Evolutionary conservation across 345 rosid genomes (phyloP).

Genomic region (Angophora floribunda): DNA sequence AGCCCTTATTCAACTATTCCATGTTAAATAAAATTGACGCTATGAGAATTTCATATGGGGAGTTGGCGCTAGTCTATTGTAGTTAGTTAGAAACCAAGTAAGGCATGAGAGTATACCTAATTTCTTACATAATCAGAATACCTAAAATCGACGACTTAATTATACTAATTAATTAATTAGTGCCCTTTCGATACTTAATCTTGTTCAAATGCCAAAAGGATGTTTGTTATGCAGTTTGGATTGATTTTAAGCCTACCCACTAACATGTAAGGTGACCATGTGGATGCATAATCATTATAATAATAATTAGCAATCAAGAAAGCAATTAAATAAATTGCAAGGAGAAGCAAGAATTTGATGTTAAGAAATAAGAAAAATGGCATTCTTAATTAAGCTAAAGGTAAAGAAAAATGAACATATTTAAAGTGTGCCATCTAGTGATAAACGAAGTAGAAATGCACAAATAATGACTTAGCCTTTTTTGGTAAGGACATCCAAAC

Average conservation of each 20-base stretch:
- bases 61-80: accelerated
- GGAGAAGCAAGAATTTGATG: too few relatives aligned
- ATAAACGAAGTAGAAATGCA: too few relatives aligned
- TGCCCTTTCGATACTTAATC: accelerated
- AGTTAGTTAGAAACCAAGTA: accelerated
- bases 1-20: neutral
- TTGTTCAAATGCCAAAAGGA: too few relatives aligned
- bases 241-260: neutral
- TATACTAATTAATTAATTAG: too few relatives aligned
- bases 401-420: too few relatives aligned
- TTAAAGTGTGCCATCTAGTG: neutral
- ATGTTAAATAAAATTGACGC: too few relatives aligned
- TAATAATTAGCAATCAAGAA: accelerated
- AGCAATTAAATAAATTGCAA: too few relatives aligned
- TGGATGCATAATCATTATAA: too few relatives aligned
- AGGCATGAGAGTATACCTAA: neutral
- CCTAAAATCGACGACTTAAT: accelerated
- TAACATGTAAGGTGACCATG: too few relatives aligned
- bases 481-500: neutral
- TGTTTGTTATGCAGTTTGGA: neutral
- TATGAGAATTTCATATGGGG: neutral
- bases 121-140: accelerated
- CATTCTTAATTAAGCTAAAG: neutral
- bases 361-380: too few relatives aligned
- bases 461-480: accelerated